Percentiles rank a stretch among this genome's conserved stretches.
phyloP scores from a whole-genome alignment of 345 rosid genomes.

The Dipteronia sinensis region DNA sequence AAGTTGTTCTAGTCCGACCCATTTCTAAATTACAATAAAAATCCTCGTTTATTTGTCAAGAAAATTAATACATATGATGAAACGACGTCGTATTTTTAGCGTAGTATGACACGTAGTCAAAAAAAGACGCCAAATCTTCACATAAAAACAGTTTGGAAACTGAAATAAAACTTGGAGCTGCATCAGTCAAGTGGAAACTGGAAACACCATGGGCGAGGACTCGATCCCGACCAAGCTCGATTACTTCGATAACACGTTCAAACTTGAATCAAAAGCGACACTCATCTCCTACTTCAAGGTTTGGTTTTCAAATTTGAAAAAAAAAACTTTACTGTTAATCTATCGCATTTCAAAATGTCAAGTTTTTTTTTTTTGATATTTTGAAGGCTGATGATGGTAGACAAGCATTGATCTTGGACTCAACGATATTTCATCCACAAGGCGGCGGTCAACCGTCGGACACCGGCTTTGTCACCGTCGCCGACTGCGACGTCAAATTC shows the following conservation, averaged over 20 bases:
- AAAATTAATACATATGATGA: too few species aligned
- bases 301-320: background rate
- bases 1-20: too few species aligned
- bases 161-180: background rate
- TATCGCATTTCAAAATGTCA: background rate
- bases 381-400: conserved; percentile 68
- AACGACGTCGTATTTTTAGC: too few species aligned
- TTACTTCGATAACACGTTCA: conserved; percentile 29
- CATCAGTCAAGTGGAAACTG: too few species aligned
- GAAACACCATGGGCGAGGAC: conserved; percentile 6
- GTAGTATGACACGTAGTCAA: too few species aligned
- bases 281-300: conserved; percentile 20
- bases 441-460: conserved; percentile 96
- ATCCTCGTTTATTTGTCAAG: too few species aligned
- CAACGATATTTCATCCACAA: conserved; percentile 90
- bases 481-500: conserved; percentile 43
- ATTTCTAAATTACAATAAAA: too few species aligned
- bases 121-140: too few species aligned
- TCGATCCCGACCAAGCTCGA: conserved; percentile 33
- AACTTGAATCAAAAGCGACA: conserved; percentile 25
- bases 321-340: too few species aligned
- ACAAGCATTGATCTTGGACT: conserved; percentile 58
- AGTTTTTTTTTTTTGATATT: background rate
- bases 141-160: background rate
- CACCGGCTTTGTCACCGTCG: conserved; percentile 50